Evolutionary conservation across 2,329 filamentous ascomycete species (phyloP).

Genomic region (Onygenales sp.): DNA sequence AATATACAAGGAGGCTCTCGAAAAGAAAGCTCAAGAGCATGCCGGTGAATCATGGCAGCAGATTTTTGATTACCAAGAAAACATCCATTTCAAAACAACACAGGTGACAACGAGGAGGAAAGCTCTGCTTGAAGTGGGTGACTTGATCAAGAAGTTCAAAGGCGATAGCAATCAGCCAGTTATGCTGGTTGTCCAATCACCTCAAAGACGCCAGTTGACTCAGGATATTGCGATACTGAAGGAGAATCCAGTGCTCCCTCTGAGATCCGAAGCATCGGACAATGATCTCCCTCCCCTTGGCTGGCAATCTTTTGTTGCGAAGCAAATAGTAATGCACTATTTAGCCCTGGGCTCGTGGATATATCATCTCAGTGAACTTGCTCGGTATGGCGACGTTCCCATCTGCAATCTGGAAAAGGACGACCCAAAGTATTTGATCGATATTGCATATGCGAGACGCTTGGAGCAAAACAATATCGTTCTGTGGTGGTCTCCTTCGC

Average conservation of each 20-base stretch:
- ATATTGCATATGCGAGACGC: slow-evolving; percentile 84
- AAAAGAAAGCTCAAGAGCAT: slow-evolving; percentile 50
- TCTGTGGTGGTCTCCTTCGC: slow-evolving; percentile 87
- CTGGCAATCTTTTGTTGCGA: slow-evolving; percentile 85
- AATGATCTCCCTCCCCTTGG: slow-evolving; percentile 82
- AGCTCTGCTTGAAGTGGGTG: slow-evolving; percentile 76
- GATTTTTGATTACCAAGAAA: slow-evolving; percentile 78
- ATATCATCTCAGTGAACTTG: slow-evolving; percentile 73
- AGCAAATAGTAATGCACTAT: slow-evolving; percentile 79
- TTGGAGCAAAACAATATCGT: slow-evolving; percentile 88
- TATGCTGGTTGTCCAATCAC: slow-evolving; percentile 84
- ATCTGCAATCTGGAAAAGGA: slow-evolving; percentile 92
- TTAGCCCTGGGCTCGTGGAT: slow-evolving; percentile 91
- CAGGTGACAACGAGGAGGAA: slow-evolving; percentile 87
- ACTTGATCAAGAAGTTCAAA: slow-evolving; percentile 80
- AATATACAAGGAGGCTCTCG: slow-evolving; percentile 70
- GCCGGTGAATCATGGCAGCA: slow-evolving; percentile 65
- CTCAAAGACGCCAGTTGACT: slow-evolving; percentile 67
- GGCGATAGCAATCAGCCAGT: slow-evolving; percentile 73
- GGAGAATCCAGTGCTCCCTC: slow-evolving; percentile 72
- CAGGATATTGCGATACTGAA: slow-evolving; percentile 77
- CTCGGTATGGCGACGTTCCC: slow-evolving; percentile 86
- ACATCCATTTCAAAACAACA: slow-evolving; percentile 72
- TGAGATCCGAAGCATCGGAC: slow-evolving; percentile 75
- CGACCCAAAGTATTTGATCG: slow-evolving; percentile 89